Percentiles rank a stretch among this genome's conserved stretches.
Evolutionary conservation across 2,329 filamentous ascomycete species (phyloP).

Genomic region (Botrytis porri): DNA sequence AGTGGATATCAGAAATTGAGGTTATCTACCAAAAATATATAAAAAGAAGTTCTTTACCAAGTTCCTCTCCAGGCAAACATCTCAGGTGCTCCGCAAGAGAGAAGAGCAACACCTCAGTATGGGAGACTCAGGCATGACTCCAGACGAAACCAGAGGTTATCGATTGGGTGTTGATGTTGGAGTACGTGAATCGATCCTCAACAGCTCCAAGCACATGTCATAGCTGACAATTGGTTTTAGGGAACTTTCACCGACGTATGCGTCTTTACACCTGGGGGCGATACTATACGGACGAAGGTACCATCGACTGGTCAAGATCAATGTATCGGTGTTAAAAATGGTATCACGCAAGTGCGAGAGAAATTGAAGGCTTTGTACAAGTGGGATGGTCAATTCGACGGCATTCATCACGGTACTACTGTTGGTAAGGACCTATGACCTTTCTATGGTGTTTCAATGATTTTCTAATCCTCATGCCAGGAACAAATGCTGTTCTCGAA

Average conservation of each 20-base stretch:
- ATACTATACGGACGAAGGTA: conserved; percentile 5
- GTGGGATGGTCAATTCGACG: conserved; percentile 8
- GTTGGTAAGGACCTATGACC: not conserved
- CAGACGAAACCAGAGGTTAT: not conserved
- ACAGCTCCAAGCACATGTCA: too few species aligned
- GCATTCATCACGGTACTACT: conserved; percentile 13
- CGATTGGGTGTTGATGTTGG: conserved; percentile 11
- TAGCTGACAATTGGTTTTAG: not conserved
- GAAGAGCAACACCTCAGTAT: not conserved
- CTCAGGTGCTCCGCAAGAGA: not conserved
- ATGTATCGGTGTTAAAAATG: conserved; percentile 11
- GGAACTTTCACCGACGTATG: conserved; percentile 15
- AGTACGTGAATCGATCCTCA: not conserved
- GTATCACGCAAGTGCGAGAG: not conserved
- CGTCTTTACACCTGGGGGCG: conserved; percentile 5
- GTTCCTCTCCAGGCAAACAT: not conserved
- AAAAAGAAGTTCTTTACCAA: not conserved
- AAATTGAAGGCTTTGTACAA: not conserved
- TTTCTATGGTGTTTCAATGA: not conserved
- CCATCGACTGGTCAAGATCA: conserved; percentile 8
- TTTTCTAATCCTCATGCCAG: not conserved
- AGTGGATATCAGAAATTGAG: not conserved
- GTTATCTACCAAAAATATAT: not conserved
- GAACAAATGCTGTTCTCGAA: conserved; percentile 9
- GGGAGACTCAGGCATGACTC: not conserved